A percentile compares a stretch with the other conserved stretches of the same genome.
These are phyloP conservation scores for Diaporthe vaccinii DNA, from an alignment of 2,329 filamentous ascomycete species.

Conservation along the genomic window DNA sequence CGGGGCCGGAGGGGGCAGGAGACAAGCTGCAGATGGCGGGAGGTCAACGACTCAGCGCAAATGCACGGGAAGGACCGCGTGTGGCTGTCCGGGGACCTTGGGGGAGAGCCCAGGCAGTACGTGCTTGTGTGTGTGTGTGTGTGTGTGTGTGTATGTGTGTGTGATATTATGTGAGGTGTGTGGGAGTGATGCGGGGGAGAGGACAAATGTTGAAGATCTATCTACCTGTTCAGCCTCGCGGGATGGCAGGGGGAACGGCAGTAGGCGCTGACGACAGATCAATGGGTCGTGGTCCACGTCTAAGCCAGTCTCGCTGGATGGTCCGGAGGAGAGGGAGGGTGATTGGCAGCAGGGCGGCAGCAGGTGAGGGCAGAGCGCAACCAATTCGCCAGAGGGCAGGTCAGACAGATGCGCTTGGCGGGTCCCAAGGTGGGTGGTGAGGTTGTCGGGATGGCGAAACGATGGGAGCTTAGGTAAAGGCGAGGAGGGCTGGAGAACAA, in stretches of 20 bases:
- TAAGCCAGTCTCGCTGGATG: conserved; percentile 39
- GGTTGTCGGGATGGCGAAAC: conserved; percentile 34
- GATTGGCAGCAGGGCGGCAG: conserved; percentile 27
- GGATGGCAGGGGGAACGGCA: conserved; percentile 39
- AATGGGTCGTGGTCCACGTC: conserved; percentile 41
- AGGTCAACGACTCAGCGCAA: conserved; percentile 17
- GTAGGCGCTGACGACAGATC: conserved; percentile 40
- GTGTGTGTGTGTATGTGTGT: background rate
- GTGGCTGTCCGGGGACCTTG: conserved; percentile 15
- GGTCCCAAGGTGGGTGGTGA: conserved; percentile 31
- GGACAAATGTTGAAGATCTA: conserved; percentile 40
- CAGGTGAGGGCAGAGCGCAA: conserved; percentile 27
- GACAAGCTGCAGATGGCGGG: conserved; percentile 17
- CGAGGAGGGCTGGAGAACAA: conserved; percentile 36
- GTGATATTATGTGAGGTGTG: conserved; percentile 14
- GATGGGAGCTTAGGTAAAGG: conserved; percentile 39
- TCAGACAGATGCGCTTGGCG: conserved; percentile 37
- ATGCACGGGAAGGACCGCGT: conserved; percentile 11
- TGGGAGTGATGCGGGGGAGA: conserved; percentile 22
- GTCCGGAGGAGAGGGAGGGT: conserved; percentile 22
- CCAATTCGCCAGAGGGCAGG: conserved; percentile 34
- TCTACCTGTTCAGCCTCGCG: conserved; percentile 43
- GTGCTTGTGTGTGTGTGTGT: background rate
- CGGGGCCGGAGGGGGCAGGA: conserved; percentile 21
- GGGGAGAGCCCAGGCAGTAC: background rate